Percentiles rank a stretch among this genome's conserved stretches.
Conservation (phyloP, 2,329 filamentous ascomycete genomes). For the Pseudogymnoascus sp. region DNA sequence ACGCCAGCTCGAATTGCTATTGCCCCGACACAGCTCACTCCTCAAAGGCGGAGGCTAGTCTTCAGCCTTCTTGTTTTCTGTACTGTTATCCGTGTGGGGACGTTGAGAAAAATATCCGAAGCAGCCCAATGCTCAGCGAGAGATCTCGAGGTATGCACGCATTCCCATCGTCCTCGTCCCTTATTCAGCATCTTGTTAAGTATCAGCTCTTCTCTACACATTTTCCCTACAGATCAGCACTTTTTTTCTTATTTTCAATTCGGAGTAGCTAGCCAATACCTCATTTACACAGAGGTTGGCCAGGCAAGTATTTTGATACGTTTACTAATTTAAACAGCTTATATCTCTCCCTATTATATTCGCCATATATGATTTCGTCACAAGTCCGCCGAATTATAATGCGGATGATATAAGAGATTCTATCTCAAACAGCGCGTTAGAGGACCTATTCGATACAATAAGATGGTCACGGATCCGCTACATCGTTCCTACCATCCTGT, state of each 20-base stretch:
- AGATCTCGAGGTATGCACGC: conserved; percentile 9
- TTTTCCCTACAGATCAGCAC: neutral
- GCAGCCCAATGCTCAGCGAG: neutral
- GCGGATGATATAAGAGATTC: conserved; percentile 10
- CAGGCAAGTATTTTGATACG: neutral
- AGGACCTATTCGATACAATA: conserved; percentile 11
- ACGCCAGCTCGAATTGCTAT: neutral
- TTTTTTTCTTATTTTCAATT: neutral
- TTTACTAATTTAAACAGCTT: neutral
- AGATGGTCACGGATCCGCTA: conserved; percentile 11
- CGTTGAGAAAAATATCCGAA: conserved; percentile 5
- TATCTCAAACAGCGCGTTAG: conserved; percentile 11
- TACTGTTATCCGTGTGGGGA: conserved; percentile 4
- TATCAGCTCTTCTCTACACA: neutral
- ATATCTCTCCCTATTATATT: conserved; percentile 9
- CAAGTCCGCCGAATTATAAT: neutral
- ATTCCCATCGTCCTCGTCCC: neutral
- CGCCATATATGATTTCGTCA: conserved; percentile 10
- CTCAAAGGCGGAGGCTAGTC: neutral
- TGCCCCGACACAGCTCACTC: neutral
- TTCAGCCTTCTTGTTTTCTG: neutral
- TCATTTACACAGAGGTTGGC: neutral
- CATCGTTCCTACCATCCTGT: conserved; percentile 8
- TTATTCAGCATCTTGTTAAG: neutral
- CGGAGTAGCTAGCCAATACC: neutral